These are phyloP conservation scores for Dactylonectria estremocensis DNA, from an alignment of 2,329 filamentous ascomycete genomes.

Conservation along the genomic window DNA sequence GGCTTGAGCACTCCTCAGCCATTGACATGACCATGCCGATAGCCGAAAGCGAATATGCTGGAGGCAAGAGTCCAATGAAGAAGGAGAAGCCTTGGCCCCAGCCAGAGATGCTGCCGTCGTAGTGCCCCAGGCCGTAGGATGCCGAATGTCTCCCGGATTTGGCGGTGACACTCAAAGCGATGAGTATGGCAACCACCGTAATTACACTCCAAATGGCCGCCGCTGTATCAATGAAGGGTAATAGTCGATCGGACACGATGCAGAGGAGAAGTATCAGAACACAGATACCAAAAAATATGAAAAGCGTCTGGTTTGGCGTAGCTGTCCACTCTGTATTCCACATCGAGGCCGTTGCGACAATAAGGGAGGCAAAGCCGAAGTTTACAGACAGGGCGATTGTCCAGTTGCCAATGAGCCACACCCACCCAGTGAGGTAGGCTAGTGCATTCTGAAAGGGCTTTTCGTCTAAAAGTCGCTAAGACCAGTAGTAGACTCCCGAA, in stretches of 20 bases:
- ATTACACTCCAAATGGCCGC: conserved; percentile 80
- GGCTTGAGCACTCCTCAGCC: conserved; percentile 71
- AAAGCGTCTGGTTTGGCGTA: conserved; percentile 78
- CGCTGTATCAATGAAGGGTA: conserved; percentile 77
- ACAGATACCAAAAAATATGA: conserved; percentile 78
- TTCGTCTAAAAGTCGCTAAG: conserved; percentile 73
- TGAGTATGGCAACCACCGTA: conserved; percentile 77
- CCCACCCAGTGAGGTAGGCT: conserved; percentile 81
- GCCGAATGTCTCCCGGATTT: conserved; percentile 73
- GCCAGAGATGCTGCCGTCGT: conserved; percentile 76
- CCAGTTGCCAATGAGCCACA: conserved; percentile 79
- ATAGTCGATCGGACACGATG: conserved; percentile 67
- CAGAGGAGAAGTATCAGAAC: conserved; percentile 76
- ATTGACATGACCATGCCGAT: conserved; percentile 67
- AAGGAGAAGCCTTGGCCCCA: conserved; percentile 77
- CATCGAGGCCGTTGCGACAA: conserved; percentile 75
- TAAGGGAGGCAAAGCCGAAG: conserved; percentile 76
- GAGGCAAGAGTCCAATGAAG: conserved; percentile 65
- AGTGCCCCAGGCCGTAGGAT: conserved; percentile 75
- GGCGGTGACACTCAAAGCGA: conserved; percentile 76
- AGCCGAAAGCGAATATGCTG: conserved; percentile 56
- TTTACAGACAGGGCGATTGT: conserved; percentile 78
- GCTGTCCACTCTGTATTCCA: conserved; percentile 71
- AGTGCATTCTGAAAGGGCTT: conserved; percentile 70
- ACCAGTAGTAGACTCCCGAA: conserved; percentile 80